phyloP scores from a whole-genome alignment of 1,139 yeast genomes.

The Diutina siamensis region DNA sequence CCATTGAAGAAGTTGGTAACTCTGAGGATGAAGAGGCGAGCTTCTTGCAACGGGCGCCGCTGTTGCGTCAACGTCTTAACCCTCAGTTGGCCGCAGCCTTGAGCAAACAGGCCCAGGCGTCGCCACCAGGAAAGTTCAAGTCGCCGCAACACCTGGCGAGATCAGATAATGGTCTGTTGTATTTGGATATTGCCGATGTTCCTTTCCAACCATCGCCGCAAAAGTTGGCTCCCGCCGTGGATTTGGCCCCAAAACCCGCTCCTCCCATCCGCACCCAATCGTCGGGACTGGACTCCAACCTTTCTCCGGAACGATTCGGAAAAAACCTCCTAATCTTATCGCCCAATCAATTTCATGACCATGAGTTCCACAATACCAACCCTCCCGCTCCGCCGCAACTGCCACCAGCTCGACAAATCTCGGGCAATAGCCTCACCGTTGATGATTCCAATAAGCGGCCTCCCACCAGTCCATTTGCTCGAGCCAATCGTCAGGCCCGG shows the following conservation, averaged over 20 bases:
- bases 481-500: constrained; percentile 35
- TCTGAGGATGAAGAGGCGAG: neutral
- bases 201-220: neutral
- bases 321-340: constrained; percentile 29
- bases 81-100: constrained; percentile 2
- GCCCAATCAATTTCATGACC: constrained; percentile 29
- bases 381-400: neutral
- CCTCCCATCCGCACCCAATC: neutral
- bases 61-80: constrained; percentile 3
- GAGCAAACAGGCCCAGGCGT: no score
- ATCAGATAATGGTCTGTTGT: neutral
- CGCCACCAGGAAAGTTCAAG: neutral
- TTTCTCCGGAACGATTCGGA: neutral
- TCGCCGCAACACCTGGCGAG: no score
- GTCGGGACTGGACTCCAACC: neutral
- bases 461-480: constrained; percentile 32
- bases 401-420: constrained; percentile 7
- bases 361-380: constrained; percentile 20
- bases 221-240: neutral
- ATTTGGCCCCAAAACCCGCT: neutral
- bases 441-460: neutral
- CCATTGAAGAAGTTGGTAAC: neutral
- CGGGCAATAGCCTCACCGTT: no score
- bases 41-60: constrained; percentile 4
- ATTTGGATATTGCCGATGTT: neutral